Evolutionary conservation across 2,329 filamentous ascomycete species (phyloP), one percentile per base, ranked within the genome.

Genomic region (Colletotrichum salicis): DNA sequence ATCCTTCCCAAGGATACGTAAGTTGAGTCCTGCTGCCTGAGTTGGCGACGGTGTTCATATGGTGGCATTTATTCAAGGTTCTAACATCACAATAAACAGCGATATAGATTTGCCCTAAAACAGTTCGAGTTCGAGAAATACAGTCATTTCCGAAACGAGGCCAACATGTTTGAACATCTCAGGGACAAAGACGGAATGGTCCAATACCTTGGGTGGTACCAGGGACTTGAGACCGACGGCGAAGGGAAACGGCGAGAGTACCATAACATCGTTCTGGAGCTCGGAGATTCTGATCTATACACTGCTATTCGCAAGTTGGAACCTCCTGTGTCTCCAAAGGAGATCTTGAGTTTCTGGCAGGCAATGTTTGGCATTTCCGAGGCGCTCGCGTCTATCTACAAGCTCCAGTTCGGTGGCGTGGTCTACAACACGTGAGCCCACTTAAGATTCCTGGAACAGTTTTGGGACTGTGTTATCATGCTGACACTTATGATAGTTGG

Each of bases 21-120:
- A 58, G 7, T 22, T 13, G 5, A 41, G 37, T 19, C 37, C 12
- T 13, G 37, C 3, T 41, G 24, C 24, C 24, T 27, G 24, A 27
- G 24, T 27, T 27, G 24, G 24, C 24, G 24, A 27, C 24, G 24
- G 24, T 27, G 24, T 27, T 27, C 24, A 27, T 27, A 27, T 27
- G 3, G 24, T 27, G 24, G 24, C 24, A 27, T 27, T 27, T 27
- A 22, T 33, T 48, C 37, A 51, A 7, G 4, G n/a, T 8, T 31
- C 55, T 55, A 15, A 4, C 4, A 29, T 7, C 24, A n/a, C 6
- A 12, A 10, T 8, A 1, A 27, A 5, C 13, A 70, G 67, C 54
- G 22, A 41, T 70, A 70, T 22, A 61, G 67, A 4, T 65, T 70
- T 6, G 67, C 67, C 7, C 2, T 70, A 12, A 70, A 70, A 31